These are phyloP conservation scores for Fusarium austroafricanum DNA, from an alignment of 2,329 filamentous ascomycete genomes.

Conservation along the genomic window DNA sequence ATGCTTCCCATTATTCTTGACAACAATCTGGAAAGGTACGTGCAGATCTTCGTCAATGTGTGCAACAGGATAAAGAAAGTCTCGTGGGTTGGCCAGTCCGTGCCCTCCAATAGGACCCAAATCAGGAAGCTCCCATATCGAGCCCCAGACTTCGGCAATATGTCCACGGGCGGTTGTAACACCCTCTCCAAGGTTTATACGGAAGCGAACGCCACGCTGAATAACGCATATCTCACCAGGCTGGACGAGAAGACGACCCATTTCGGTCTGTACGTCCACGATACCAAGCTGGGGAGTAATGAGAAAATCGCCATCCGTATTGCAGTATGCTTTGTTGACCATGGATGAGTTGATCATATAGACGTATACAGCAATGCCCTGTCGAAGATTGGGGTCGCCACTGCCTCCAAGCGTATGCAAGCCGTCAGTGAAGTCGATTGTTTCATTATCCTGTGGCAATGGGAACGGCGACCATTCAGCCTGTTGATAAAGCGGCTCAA, in stretches of 20 bases:
- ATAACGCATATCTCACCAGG: constrained; percentile 17
- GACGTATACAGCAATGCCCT: constrained; percentile 18
- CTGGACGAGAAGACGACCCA: constrained; percentile 11
- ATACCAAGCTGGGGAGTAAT: constrained; percentile 15
- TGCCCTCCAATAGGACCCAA: constrained; percentile 11
- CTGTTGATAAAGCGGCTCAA: constrained; percentile 12
- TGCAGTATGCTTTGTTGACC: constrained; percentile 17
- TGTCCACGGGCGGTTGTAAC: not conserved
- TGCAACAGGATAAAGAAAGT: constrained; percentile 15
- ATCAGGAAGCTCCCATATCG: constrained; percentile 18
- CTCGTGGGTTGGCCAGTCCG: constrained; percentile 14
- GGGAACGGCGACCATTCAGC: constrained; percentile 28
- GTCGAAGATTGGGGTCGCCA: constrained; percentile 8
- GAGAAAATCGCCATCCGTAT: constrained; percentile 25
- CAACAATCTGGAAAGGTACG: not conserved
- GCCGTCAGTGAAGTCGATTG: constrained; percentile 17
- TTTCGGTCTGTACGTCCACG: constrained; percentile 17
- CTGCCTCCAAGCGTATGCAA: constrained; percentile 22
- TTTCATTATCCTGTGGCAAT: not conserved
- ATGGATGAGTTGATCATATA: constrained; percentile 19
- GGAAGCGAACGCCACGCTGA: constrained; percentile 6
- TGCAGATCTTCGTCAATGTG: constrained; percentile 15
- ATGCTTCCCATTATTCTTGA: constrained; percentile 23
- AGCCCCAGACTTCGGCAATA: constrained; percentile 20
- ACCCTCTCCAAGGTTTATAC: not conserved